Evolutionary conservation across 805 yeast species (phyloP).

Genomic region (Zygosaccharomyces bailii): DNA sequence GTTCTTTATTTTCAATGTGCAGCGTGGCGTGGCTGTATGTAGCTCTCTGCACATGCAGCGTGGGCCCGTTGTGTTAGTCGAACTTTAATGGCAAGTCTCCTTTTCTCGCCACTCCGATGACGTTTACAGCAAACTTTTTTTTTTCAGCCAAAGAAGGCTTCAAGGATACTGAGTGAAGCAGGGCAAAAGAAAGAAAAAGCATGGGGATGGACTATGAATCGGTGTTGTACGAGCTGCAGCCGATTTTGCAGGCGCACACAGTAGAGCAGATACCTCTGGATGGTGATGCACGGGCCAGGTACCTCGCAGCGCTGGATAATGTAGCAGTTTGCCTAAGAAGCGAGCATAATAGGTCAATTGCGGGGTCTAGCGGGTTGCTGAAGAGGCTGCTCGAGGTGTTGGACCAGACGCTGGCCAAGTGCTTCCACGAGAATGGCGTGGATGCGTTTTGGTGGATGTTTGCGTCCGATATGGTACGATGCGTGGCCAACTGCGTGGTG

Average conservation of each 20-base stretch:
- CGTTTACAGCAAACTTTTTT: too few species aligned
- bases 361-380: constrained; percentile 31
- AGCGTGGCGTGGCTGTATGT: too few species aligned
- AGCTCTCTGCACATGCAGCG: too few species aligned
- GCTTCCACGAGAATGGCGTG: constrained; percentile 13
- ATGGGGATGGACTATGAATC: constrained; percentile 37
- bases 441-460: constrained; percentile 20
- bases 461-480: constrained; percentile 32
- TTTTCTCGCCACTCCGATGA: too few species aligned
- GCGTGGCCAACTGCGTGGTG: constrained; percentile 33
- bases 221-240: constrained; percentile 33
- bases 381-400: constrained; percentile 20
- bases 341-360: constrained; percentile 30
- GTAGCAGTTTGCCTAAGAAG: constrained; percentile 33
- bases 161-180: too few species aligned
- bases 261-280: constrained; percentile 21
- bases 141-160: too few species aligned
- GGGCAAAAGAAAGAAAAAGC: too few species aligned
- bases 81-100: too few species aligned
- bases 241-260: constrained; percentile 24
- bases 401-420: constrained; percentile 13
- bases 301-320: constrained; percentile 28
- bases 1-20: too few species aligned
- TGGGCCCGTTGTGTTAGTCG: too few species aligned
- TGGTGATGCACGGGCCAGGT: constrained; percentile 21